Base-by-base conservation (phyloP, 1,284 basidiomycete species). In the Marasmius oreades region DNA sequence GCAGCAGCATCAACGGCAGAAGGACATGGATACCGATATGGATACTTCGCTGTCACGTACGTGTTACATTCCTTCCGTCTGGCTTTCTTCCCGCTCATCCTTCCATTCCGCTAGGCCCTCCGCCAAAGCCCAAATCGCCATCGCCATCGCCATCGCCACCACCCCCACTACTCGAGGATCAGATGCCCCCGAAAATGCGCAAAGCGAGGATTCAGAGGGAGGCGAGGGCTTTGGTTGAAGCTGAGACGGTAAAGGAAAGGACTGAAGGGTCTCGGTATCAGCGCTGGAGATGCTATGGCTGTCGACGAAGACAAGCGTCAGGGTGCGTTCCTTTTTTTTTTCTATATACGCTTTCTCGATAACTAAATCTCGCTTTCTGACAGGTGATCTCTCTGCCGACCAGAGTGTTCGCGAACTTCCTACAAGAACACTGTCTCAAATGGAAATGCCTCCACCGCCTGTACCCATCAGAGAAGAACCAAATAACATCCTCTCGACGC, bases 181-280 rank as follows among this genome's bases (percentile, higher is more conserved):
- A 69, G 53, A 73, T 88, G 64, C 86, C 85, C 3, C 85, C 85
- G 5, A 83, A 82, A 67, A 78, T 88, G 78, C 74, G 86, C 37
- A 88, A 84, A 64, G 65, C 70, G 36, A 31, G 47, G 26, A 50
- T 50, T 84, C 78, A 42, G 33, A 26, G 28, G 47, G 47, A 37
- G 33, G 47, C 34, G 11, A 42, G 26, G 20, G 47, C 34, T 5
- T 52, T 33, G 14, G n/a, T 23, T 28, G 20, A n/a, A 3, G n/a
- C n/a, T n/a, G n/a, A n/a, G n/a, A n/a, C 8, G 2, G n/a, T 48
- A 5, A 18, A 22, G 76, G 11, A 76, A 76, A 8, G 18, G 16
- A 34, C 34, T 3, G 10, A 12, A 42, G 79, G 79, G 14, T 78
- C 76, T 3, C 16, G 14, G 14, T 39, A 5, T 20, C 5, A 4